Evolutionary conservation across 495 filamentous ascomycete species (phyloP).

Genomic region (Zalerion maritima): DNA sequence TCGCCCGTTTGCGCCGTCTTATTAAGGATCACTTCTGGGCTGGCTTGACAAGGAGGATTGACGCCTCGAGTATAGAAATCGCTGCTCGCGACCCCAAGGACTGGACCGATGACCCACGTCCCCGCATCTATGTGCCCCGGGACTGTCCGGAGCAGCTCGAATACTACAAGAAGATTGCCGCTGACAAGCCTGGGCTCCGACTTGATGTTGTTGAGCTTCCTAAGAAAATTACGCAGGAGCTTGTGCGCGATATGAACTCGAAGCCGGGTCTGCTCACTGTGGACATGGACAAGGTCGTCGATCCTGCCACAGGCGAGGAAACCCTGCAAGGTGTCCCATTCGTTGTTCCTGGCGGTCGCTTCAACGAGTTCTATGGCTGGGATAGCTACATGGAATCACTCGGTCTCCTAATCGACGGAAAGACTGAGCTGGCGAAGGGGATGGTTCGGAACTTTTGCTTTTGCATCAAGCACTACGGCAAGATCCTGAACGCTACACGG

Average conservation of each 20-base stretch:
- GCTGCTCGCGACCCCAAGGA: slow-evolving; percentile 83
- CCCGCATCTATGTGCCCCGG: slow-evolving; percentile 82
- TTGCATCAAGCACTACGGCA: slow-evolving; percentile 94
- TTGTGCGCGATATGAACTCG: slow-evolving; percentile 54
- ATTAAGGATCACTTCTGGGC: slow-evolving; percentile 86
- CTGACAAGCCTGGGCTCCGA: slow-evolving; percentile 60
- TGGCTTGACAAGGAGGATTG: slow-evolving; percentile 73
- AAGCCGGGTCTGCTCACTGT: slow-evolving; percentile 83
- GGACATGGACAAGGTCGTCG: slow-evolving; percentile 63
- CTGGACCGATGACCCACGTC: slow-evolving; percentile 73
- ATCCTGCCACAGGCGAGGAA: slow-evolving; percentile 48
- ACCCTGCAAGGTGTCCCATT: slow-evolving; percentile 73
- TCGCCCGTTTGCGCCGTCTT: slow-evolving; percentile 67
- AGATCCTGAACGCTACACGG: slow-evolving; percentile 91
- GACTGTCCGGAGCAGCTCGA: slow-evolving; percentile 74
- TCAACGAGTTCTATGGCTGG: slow-evolving; percentile 97
- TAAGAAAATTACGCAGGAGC: slow-evolving; percentile 58
- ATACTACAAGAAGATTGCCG: slow-evolving; percentile 69
- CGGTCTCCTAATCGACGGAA: slow-evolving; percentile 67
- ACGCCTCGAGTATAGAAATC: slow-evolving; percentile 71
- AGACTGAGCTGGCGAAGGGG: slow-evolving; percentile 68
- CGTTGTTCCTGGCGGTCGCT: slow-evolving; percentile 87
- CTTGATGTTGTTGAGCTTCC: slow-evolving; percentile 71
- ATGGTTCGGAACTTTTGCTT: slow-evolving; percentile 97
- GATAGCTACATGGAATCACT: slow-evolving; percentile 95